phyloP scores from a whole-genome alignment of 768 basidiomycete species.

The Tricholoma sp. region DNA sequence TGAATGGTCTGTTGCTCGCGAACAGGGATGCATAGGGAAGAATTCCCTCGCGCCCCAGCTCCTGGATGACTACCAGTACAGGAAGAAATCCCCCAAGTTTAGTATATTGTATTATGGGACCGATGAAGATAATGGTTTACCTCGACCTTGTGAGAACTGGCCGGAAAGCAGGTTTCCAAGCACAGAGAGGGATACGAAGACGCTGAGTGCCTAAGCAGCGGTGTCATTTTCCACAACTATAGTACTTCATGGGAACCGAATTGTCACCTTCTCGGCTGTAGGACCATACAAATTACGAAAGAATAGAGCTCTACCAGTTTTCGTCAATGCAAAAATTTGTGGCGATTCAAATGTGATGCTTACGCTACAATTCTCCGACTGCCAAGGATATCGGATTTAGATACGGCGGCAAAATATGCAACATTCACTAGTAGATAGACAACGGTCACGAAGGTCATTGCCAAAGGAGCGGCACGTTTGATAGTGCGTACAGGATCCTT shows the following conservation, averaged over 20 bases:
- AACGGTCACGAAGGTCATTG: slow-evolving; percentile 51
- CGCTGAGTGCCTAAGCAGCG: slow-evolving; percentile 45
- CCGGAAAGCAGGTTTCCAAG: slow-evolving; percentile 61
- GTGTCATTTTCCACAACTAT: background rate
- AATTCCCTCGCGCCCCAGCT: slow-evolving; percentile 67
- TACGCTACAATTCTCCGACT: slow-evolving; percentile 67
- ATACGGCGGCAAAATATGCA: slow-evolving; percentile 72
- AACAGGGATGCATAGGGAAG: slow-evolving; percentile 64
- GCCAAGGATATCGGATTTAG: slow-evolving; percentile 61
- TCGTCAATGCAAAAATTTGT: background rate
- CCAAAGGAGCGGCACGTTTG: slow-evolving; percentile 64
- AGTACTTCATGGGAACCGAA: background rate
- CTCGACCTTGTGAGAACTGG: slow-evolving; percentile 63
- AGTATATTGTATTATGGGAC: background rate
- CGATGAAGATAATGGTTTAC: slow-evolving; percentile 25
- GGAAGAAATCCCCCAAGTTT: background rate
- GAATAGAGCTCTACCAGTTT: slow-evolving; percentile 52
- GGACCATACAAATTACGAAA: slow-evolving; percentile 71
- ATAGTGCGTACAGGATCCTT: slow-evolving; percentile 67
- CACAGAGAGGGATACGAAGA: slow-evolving; percentile 58
- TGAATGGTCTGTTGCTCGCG: slow-evolving; percentile 67
- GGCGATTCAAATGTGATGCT: slow-evolving; percentile 16
- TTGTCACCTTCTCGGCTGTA: slow-evolving; percentile 48
- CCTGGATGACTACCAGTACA: slow-evolving; percentile 53
- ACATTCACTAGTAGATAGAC: slow-evolving; percentile 65